Evolutionary conservation across 305 asterid species (phyloP).

Genomic region (Lippia alba): DNA sequence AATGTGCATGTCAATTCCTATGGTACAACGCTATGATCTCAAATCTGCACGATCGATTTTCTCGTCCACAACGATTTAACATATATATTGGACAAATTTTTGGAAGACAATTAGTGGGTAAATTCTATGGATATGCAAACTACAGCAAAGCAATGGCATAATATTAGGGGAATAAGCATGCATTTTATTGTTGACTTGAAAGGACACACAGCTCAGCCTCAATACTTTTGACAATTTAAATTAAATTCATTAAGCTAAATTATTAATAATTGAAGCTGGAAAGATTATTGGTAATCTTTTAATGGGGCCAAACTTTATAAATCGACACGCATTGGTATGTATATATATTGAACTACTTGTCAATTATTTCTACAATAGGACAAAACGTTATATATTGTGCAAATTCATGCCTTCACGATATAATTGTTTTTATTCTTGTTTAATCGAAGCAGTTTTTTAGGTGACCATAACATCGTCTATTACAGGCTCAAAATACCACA

Average conservation of each 20-base stretch:
- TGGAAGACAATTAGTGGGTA: not conserved
- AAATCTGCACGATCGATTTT: no score
- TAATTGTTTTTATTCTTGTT: not conserved
- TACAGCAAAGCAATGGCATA: conserved; percentile 8
- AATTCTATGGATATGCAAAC: not conserved
- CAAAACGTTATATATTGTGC: not conserved
- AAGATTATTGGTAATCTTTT: not conserved
- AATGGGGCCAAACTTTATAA: not conserved
- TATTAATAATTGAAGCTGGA: not conserved
- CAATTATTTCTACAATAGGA: not conserved
- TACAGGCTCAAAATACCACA: no score
- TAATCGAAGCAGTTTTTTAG: not conserved
- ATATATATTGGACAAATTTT: no score
- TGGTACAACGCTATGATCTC: no score
- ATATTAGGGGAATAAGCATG: not conserved
- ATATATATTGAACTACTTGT: not conserved
- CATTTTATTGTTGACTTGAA: conserved; percentile 8
- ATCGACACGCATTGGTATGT: not conserved
- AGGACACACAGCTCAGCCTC: conserved; percentile 9
- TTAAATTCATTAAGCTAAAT: not conserved
- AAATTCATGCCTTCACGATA: not conserved
- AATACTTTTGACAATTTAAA: not conserved
- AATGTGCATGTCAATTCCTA: no score
- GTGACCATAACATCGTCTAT: no score
- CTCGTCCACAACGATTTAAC: no score